A percentile compares a stretch with the other conserved stretches of the same genome.
These are phyloP conservation scores for Colletotrichum agaves DNA, from an alignment of 2,329 filamentous ascomycete species.

Conservation along the genomic window DNA sequence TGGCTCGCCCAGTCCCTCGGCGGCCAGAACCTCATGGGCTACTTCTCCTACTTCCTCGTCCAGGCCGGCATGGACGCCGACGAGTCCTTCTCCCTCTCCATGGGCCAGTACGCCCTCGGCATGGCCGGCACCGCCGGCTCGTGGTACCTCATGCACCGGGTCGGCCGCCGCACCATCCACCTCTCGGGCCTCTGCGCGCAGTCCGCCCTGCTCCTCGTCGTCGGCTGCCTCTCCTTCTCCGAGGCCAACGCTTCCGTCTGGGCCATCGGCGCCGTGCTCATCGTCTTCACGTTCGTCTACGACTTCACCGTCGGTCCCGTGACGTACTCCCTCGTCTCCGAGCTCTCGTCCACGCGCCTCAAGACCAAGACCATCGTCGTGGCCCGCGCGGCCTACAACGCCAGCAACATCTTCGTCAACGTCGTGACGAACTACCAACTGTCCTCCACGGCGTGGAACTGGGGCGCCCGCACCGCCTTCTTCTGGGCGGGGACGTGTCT, in stretches of 20 bases:
- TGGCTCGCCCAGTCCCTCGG: conserved; percentile 61
- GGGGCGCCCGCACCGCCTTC: conserved; percentile 59
- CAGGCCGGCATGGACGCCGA: conserved; percentile 57
- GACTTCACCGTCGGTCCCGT: conserved; percentile 66
- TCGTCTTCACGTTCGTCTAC: conserved; percentile 65
- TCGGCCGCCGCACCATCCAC: conserved; percentile 63
- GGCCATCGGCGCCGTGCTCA: conserved; percentile 58
- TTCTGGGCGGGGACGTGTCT: conserved; percentile 62
- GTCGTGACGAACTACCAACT: conserved; percentile 61
- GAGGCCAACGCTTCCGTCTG: conserved; percentile 49
- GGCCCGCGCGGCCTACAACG: conserved; percentile 58
- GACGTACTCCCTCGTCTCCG: conserved; percentile 62
- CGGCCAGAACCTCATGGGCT: conserved; percentile 58
- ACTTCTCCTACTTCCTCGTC: conserved; percentile 43
- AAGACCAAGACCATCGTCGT: conserved; percentile 66
- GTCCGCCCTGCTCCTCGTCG: conserved; percentile 52
- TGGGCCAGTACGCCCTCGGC: conserved; percentile 61
- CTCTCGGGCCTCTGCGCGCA: conserved; percentile 56
- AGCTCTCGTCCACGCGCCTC: conserved; percentile 64
- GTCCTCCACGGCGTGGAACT: conserved; percentile 57
- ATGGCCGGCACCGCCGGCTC: conserved; percentile 62
- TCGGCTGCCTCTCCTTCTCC: conserved; percentile 53
- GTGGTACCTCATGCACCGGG: conserved; percentile 60
- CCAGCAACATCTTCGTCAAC: conserved; percentile 62
- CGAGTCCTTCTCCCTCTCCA: conserved; percentile 57